Base-by-base conservation (phyloP, 371 early-diverging fungal genomes). In the Lichtheimia hyalospora region DNA sequence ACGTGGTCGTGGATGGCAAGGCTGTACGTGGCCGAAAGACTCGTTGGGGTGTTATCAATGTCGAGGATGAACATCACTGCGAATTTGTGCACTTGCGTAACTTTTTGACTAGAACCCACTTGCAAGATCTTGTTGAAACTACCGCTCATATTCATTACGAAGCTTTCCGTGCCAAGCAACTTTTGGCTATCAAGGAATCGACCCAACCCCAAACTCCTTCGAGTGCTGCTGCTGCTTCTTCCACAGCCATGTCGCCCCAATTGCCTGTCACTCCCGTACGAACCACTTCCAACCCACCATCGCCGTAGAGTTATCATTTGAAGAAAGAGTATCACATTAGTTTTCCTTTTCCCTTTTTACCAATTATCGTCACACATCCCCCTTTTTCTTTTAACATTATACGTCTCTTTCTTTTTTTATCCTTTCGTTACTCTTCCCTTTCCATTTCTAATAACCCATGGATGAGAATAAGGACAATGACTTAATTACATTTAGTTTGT, bases 81-180 rank as follows among this genome's bases (percentile, higher is more conserved):
- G 89, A 89, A 68, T 92, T 88, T 73, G 82, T 87, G 52, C 90
- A 90, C 58, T 82, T 93, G 40, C 87, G 92, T 74, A 88, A 92
- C 78, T 92, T 93, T 71, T 77, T 93, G 68, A 90, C 90, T 14
- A 81, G 71, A 70, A 90, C 93, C 20, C 92, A 93, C 60, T 73
- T 93, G 57, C 89, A 90, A 61, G 91, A 92, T 60, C 73, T 93
- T 64, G 84, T 92, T 63, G 93, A 93, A 67, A 89, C 90, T 48
- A 93, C 93, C 3, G 84, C 89, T 20, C 81, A 86, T 66, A 82
- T 89, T 60, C 93, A 92, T 69, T 93, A 93, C 71, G 93, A 93
- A 76, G 78, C 88, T 28, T 96, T 93, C 91, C 87, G 96, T 58
- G 87, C 92, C 27, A 82, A 87, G 71, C 92, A 92, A 73, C 75